Conservation (phyloP, 345 rosid species). For the Aegle marmelos region DNA sequence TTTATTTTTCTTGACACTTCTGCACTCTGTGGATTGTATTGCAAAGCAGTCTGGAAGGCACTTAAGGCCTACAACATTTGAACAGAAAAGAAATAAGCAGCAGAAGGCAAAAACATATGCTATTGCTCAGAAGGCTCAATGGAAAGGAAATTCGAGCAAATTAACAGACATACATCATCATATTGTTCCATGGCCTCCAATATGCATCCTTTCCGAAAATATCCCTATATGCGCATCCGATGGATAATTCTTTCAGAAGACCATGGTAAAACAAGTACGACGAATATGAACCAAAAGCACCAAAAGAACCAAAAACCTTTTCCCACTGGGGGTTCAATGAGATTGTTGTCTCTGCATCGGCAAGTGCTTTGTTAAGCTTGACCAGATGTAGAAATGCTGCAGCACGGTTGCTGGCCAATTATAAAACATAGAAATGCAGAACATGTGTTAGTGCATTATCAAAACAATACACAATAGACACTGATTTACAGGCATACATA, state of each 20-base stretch:
- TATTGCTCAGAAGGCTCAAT: background rate
- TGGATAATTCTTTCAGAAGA: background rate
- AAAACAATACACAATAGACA: background rate
- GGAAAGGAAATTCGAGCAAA: conserved; percentile 3
- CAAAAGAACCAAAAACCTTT: conserved; percentile 45
- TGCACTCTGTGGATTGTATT: conserved; percentile 74
- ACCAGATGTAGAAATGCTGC: conserved; percentile 90
- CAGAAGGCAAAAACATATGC: background rate
- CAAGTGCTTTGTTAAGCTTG: conserved; percentile 87
- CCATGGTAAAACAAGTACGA: background rate
- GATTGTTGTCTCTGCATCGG: conserved; percentile 90
- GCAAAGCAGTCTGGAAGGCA: conserved; percentile 73
- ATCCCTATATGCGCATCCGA: conserved; percentile 52
- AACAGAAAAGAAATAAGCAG: conserved; percentile 4
- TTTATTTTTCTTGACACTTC: conserved; percentile 88
- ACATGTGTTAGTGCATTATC: background rate
- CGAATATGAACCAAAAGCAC: background rate
- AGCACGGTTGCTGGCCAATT: conserved; percentile 76
- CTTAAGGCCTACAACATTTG: conserved; percentile 52
- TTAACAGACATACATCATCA: conserved; percentile 55
- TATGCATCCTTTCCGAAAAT: conserved; percentile 94
- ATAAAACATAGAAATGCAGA: conserved; percentile 10
- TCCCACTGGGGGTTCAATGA: conserved; percentile 88
- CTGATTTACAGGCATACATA: background rate
- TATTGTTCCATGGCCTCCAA: conserved; percentile 94